phyloP scores from a whole-genome alignment of 2,329 filamentous ascomycete species.

The Dothistroma septosporum region DNA sequence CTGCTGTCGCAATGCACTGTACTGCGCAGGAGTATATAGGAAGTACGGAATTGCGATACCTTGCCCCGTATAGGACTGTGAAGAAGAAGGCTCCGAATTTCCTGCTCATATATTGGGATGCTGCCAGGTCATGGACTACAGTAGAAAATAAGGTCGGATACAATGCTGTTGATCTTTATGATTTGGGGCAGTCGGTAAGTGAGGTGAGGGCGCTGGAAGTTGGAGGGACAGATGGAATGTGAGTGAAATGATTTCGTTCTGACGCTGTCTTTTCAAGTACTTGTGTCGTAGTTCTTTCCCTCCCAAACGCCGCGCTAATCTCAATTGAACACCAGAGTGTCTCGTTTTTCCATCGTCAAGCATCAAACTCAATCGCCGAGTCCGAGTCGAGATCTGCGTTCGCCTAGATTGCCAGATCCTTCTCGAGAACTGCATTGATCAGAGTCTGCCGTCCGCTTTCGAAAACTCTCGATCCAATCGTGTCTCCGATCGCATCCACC shows the following conservation, averaged over 20 bases:
- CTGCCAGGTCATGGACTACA: not conserved
- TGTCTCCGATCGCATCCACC: conserved; percentile 43
- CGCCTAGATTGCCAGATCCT: conserved; percentile 27
- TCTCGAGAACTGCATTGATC: conserved; percentile 39
- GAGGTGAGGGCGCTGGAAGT: not conserved
- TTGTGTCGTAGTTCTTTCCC: not conserved
- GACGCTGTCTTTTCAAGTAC: not conserved
- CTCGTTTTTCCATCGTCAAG: not conserved
- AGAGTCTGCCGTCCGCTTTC: conserved; percentile 37
- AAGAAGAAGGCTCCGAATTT: not conserved
- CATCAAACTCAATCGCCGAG: not conserved
- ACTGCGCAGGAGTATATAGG: not conserved
- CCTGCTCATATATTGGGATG: not conserved
- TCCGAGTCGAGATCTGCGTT: not conserved
- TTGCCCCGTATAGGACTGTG: not conserved
- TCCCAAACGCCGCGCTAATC: not conserved
- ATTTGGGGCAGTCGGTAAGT: not conserved
- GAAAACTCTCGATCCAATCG: conserved; percentile 40
- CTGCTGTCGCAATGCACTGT: not conserved
- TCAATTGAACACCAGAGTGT: not conserved
- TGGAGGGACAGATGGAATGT: not conserved
- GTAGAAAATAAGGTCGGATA: not conserved
- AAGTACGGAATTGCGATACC: not conserved
- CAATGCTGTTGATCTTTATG: not conserved
- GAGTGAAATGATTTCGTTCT: not conserved